Percentiles rank a stretch among this genome's conserved stretches.
Conservation (phyloP, 1,139 yeast species). For the Pichia sp. region DNA sequence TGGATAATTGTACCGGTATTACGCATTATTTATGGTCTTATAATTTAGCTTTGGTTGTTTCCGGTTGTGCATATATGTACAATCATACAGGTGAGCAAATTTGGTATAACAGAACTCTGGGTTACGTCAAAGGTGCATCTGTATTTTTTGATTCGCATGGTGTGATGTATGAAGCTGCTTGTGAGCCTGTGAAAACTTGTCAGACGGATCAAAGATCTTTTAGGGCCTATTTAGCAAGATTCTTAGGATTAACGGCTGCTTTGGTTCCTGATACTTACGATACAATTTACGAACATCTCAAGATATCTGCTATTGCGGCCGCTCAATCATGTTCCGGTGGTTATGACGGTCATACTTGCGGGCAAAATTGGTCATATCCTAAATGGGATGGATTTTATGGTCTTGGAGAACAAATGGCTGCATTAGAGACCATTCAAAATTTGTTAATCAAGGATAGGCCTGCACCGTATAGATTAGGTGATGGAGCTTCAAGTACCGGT, state of each 20-base stretch:
- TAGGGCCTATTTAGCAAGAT: slow-evolving; percentile 73
- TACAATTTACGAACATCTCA: slow-evolving; percentile 43
- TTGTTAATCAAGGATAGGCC: slow-evolving; percentile 45
- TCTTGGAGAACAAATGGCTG: slow-evolving; percentile 91
- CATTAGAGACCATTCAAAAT: slow-evolving; percentile 69
- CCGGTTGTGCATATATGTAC: slow-evolving; percentile 80
- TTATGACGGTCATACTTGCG: slow-evolving; percentile 83
- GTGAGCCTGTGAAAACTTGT: slow-evolving; percentile 59
- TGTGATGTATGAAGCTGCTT: slow-evolving; percentile 74
- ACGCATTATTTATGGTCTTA: slow-evolving; percentile 76
- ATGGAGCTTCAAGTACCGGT: slow-evolving; percentile 58
- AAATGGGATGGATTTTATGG: slow-evolving; percentile 83
- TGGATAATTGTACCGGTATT: slow-evolving; percentile 52
- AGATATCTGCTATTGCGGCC: slow-evolving; percentile 67
- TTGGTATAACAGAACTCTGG: slow-evolving; percentile 60
- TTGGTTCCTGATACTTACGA: slow-evolving; percentile 58
- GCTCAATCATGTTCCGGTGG: slow-evolving; percentile 85
- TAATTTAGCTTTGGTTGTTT: slow-evolving; percentile 71
- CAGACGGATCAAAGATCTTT: slow-evolving; percentile 87
- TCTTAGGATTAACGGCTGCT: slow-evolving; percentile 65
- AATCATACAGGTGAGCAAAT: slow-evolving; percentile 57
- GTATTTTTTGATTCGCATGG: slow-evolving; percentile 46
- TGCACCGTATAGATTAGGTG: slow-evolving; percentile 47
- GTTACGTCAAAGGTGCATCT: slow-evolving; percentile 32
- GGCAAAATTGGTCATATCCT: slow-evolving; percentile 61